Conservation (phyloP, 352 stramenopile genomes). For the Phytophthora meadii region DNA sequence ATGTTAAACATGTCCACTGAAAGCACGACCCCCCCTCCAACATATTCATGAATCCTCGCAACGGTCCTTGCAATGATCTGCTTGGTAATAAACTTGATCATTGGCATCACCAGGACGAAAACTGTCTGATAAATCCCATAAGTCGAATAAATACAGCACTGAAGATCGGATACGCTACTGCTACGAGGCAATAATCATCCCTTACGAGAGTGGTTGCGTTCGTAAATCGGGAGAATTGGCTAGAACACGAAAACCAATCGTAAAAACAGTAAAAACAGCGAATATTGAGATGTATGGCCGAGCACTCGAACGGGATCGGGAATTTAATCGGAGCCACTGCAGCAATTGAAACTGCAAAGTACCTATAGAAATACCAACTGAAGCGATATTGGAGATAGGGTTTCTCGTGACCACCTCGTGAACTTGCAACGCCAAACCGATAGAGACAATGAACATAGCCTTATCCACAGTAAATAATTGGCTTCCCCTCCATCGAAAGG, state of each 20-base stretch:
- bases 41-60: constrained; percentile 20
- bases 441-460: neutral
- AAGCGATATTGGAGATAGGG: neutral
- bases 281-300: neutral
- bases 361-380: neutral
- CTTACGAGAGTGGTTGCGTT: constrained; percentile 5
- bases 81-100: constrained; percentile 20
- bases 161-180: constrained; percentile 18
- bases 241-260: neutral
- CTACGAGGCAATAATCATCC: constrained; percentile 11
- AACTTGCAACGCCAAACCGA: neutral
- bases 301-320: neutral
- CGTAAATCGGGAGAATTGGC: neutral
- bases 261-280: neutral
- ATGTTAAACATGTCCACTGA: constrained; percentile 38
- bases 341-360: neutral
- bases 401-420: neutral
- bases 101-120: constrained; percentile 7
- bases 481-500: neutral
- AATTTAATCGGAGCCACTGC: neutral
- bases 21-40: constrained; percentile 24
- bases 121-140: neutral
- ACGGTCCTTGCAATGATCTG: neutral
- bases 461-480: neutral
- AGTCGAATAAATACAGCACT: constrained; percentile 10